Base-by-base conservation (phyloP, 176 grass and related monocot genomes). In the Hordeum vulgare region DNA sequence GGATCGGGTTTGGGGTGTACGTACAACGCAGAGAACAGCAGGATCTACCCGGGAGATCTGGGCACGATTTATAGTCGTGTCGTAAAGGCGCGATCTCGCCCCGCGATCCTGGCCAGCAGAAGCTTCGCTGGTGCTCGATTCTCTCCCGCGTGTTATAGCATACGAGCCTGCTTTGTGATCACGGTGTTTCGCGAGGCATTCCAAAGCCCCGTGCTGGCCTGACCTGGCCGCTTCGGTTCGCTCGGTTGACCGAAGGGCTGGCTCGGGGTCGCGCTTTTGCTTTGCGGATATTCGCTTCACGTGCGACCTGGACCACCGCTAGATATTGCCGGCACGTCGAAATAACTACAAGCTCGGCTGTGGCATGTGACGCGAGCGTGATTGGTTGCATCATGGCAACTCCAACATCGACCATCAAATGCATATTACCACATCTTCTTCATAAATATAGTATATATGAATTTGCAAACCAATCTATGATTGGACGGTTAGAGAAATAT, bases 31-130 rank as follows among this genome's bases (percentile, higher is more conserved):
- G 47, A 79, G 47, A 51, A 11, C 3, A 1, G 41, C 24, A 20
- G 70, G 78, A 90, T 86, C 88, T 86, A 83, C 84, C 21, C 59
- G 66, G 3, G 80, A 71, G 84, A 90, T 90, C 14, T 71, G 58
- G 72, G 34, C 40, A 70, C 23, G 63, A 83, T 77, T 77, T 87
- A 21, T 9, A 61, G 53, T 44, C 4, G 71, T 51, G 78, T 71
- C 64, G 51, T 47, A 47, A 34, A 69, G 61, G 29, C 26, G 54
- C 36, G 63, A 68, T 60, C 79, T 71, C 31, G 65, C 17, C 24
- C n/a, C 56, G 42, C 59, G 81, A 79, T 80, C 21, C 68, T n/a
- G n/a, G n/a, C n/a, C n/a, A n/a, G n/a, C n/a, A n/a, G n/a, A n/a
- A n/a, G n/a, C n/a, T n/a, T n/a, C n/a, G n/a, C n/a, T n/a, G n/a